Evolutionary conservation across 2,329 filamentous ascomycete species (phyloP).

Genomic region (Raffaelea arxii): DNA sequence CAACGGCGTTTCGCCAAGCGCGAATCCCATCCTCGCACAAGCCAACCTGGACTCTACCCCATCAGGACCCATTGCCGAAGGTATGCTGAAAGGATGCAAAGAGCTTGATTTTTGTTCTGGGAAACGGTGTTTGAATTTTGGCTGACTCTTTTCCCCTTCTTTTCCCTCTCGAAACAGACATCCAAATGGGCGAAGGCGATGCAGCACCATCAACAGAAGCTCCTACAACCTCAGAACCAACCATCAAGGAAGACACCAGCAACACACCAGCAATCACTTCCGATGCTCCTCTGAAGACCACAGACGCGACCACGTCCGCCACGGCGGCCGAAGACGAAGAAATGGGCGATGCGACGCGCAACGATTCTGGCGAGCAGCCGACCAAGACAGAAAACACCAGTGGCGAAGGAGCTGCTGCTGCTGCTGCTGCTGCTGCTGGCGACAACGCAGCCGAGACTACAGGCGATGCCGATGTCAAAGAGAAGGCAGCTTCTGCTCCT

Average conservation of each 20-base stretch:
- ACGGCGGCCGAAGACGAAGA: slow-evolving; percentile 63
- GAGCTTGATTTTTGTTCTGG: not conserved
- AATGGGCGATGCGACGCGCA: slow-evolving; percentile 52
- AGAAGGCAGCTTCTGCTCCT: slow-evolving; percentile 13
- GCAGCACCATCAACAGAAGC: slow-evolving; percentile 12
- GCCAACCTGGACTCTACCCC: slow-evolving; percentile 39
- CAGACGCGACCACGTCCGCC: slow-evolving; percentile 50
- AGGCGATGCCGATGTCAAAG: not conserved
- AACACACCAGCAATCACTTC: slow-evolving; percentile 51
- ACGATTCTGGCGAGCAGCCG: slow-evolving; percentile 4
- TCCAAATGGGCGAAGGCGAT: slow-evolving; percentile 50
- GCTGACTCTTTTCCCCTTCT: slow-evolving; percentile 1
- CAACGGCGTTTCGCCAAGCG: slow-evolving; percentile 45
- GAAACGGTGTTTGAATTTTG: not conserved
- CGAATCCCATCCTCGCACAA: slow-evolving; percentile 47
- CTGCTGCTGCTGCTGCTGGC: not conserved
- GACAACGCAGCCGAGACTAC: slow-evolving; percentile 2
- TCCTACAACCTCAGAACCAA: slow-evolving; percentile 25
- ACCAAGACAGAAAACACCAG: slow-evolving; percentile 7
- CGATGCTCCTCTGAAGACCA: slow-evolving; percentile 51
- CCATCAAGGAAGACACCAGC: slow-evolving; percentile 53
- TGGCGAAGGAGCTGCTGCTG: not conserved
- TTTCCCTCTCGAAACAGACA: slow-evolving; percentile 32
- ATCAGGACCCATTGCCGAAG: slow-evolving; percentile 29
- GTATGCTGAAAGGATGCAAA: slow-evolving; percentile 27